Evolutionary conservation across 75 land plant species (phyloP), one percentile per base, ranked within the genome.

Genomic region (Ceratopteris richardii): DNA sequence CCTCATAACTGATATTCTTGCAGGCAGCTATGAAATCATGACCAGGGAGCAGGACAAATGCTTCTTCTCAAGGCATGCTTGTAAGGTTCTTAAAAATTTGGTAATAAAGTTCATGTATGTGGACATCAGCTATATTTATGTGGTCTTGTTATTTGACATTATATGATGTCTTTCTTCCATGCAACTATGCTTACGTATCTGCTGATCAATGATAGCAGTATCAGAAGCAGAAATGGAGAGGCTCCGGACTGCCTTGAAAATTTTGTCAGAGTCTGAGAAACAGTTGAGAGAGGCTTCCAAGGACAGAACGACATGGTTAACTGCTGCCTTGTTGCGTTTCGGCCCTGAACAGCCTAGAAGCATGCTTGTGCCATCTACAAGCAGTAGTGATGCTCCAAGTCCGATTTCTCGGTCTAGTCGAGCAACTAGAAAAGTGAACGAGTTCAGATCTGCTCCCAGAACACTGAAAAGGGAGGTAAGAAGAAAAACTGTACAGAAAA

Each of bases 1-100:
- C 18, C 77, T 85, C 1, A 90, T 90, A 43, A 78, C 84, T 65
- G 85, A 90, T 60, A 85, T 84, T 48, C 77, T 90, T 66, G 96
- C 86, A 24, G 96, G 96, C 36, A 73, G 58, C 13, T 61, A 62
- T 59, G 54, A 24, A 27, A 24, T 42, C 29, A 54, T 46, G 20
- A 68, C 60, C 58, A 51, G 71, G 18, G 56, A 66, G 10, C 21
- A 44, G 19, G 40, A 25, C 14, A 29, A 43, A 22, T 52, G 71
- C 31, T 67, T 61, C 27, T 66, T 79, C 57, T 53, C 43, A 27
- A 67, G 76, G 50, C 66, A 64, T 61, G 54, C 62, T 50, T 68
- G 82, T 77, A 72, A 77, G 82, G 47, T 21, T 63, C 55, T 52
- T 62, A 4, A 9, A 3, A 33, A 33, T 46, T 17, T 46, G 48